A percentile compares a stretch with the other conserved stretches of the same genome.
Evolutionary conservation across 2,329 filamentous ascomycete genomes (phyloP).

Genomic region (Ascochyta rabiei): DNA sequence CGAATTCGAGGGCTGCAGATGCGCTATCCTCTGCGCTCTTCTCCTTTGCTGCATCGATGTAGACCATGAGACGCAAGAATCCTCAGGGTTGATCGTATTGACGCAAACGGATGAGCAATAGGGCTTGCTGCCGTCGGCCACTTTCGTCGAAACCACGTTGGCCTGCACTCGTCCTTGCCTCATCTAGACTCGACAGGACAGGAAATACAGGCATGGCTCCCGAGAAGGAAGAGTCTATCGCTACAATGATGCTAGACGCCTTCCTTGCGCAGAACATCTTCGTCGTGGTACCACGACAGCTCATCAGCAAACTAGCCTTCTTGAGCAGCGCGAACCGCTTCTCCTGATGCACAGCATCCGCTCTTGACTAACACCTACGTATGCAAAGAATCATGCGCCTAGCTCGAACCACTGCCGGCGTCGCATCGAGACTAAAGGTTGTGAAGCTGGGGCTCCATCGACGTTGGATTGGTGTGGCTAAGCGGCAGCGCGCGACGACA

Average conservation of each 20-base stretch:
- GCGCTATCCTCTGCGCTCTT: conserved; percentile 31
- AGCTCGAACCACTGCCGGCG: neutral
- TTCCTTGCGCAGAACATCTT: conserved; percentile 20
- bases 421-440: conserved; percentile 2
- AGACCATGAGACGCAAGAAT: conserved; percentile 3
- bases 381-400: conserved; percentile 18
- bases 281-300: conserved; percentile 23
- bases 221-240: conserved; percentile 1
- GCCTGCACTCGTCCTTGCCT: conserved; percentile 9
- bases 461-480: conserved; percentile 23
- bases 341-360: conserved; percentile 17
- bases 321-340: conserved; percentile 9
- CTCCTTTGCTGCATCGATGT: conserved; percentile 18
- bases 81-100: conserved; percentile 1
- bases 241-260: conserved; percentile 12
- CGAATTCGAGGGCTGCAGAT: conserved; percentile 1
- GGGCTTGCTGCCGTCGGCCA: conserved; percentile 19
- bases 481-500: conserved; percentile 33
- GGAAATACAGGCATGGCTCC: neutral
- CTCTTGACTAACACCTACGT: conserved; percentile 26
- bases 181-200: neutral
- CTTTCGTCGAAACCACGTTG: conserved; percentile 15
- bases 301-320: conserved; percentile 19
- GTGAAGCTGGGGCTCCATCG: conserved; percentile 21
- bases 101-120: conserved; percentile 1